These are phyloP conservation scores for Lizonia empirigonia DNA, from an alignment of 2,329 filamentous ascomycete species.

Conservation along the genomic window DNA sequence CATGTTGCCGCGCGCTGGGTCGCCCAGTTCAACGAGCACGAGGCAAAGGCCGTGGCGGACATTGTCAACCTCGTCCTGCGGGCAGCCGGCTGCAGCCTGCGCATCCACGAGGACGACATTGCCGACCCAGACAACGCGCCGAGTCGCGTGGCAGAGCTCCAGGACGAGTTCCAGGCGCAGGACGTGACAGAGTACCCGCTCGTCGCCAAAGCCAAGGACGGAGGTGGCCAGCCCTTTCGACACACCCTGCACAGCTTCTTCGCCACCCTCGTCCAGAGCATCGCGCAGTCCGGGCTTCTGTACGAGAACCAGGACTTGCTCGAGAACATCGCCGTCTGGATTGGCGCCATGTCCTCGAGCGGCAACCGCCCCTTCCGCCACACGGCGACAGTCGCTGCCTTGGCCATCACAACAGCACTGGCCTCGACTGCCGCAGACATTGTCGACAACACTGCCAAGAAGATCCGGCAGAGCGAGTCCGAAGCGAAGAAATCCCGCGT, in stretches of 20 bases:
- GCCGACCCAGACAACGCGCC: conserved; percentile 87
- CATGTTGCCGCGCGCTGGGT: conserved; percentile 65
- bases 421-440: conserved; percentile 75
- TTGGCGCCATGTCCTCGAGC: conserved; percentile 88
- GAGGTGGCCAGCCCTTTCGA: conserved; percentile 77
- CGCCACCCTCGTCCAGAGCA: conserved; percentile 71
- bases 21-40: conserved; percentile 60
- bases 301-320: conserved; percentile 78
- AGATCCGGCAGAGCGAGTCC: conserved; percentile 77
- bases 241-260: conserved; percentile 80
- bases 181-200: conserved; percentile 90
- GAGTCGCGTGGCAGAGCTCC: conserved; percentile 79
- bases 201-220: conserved; percentile 78
- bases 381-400: conserved; percentile 83
- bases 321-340: conserved; percentile 89
- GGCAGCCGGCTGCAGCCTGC: conserved; percentile 78
- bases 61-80: conserved; percentile 67
- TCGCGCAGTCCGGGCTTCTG: conserved; percentile 81
- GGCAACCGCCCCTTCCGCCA: conserved; percentile 88
- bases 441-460: conserved; percentile 73
- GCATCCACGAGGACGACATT: conserved; percentile 82
- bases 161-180: conserved; percentile 83
- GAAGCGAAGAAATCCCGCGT: conserved; percentile 74
- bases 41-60: conserved; percentile 61
- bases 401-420: conserved; percentile 79